Conservation (phyloP, 2,329 filamentous ascomycete genomes). For the Septoria linicola region DNA sequence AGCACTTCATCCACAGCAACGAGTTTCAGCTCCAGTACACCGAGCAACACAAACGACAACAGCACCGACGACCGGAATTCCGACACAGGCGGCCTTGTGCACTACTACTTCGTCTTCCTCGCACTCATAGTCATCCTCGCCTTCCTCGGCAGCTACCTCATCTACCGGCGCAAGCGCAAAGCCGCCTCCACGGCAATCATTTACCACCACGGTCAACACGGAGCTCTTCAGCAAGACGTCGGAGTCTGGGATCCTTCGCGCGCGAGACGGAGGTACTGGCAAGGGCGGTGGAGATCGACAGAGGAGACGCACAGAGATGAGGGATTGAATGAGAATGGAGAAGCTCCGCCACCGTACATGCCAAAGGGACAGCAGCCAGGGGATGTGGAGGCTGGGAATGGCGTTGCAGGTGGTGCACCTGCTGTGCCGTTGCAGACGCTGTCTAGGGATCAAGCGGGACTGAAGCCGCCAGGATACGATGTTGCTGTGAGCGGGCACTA, state of each 20-base stretch:
- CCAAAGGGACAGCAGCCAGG: slow-evolving; percentile 31
- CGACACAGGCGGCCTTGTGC: slow-evolving; percentile 36
- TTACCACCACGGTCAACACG: slow-evolving; percentile 12
- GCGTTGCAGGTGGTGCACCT: slow-evolving; percentile 12
- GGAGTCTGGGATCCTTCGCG: slow-evolving; percentile 16
- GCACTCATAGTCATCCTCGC: slow-evolving; percentile 52
- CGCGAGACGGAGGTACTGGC: slow-evolving; percentile 33
- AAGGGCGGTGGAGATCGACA: slow-evolving; percentile 23
- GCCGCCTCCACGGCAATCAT: slow-evolving; percentile 15
- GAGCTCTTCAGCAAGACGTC: slow-evolving; percentile 22
- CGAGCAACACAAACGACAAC: background rate
- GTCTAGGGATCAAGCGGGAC: slow-evolving; percentile 38
- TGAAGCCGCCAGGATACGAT: slow-evolving; percentile 45
- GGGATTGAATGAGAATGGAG: slow-evolving; percentile 62
- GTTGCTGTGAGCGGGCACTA: slow-evolving; percentile 6
- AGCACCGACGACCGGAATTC: slow-evolving; percentile 4
- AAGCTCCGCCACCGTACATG: slow-evolving; percentile 64
- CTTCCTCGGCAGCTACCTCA: slow-evolving; percentile 45
- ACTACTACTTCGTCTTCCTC: slow-evolving; percentile 59
- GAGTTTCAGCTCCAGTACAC: background rate
- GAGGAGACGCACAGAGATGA: slow-evolving; percentile 45
- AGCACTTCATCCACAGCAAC: background rate
- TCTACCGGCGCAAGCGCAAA: slow-evolving; percentile 46
- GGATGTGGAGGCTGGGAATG: slow-evolving; percentile 23
- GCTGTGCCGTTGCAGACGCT: slow-evolving; percentile 43